Evolutionary conservation across 768 basidiomycete species (phyloP), one percentile per base, ranked within the genome.

Genomic region (Rossbeevera mucosa): DNA sequence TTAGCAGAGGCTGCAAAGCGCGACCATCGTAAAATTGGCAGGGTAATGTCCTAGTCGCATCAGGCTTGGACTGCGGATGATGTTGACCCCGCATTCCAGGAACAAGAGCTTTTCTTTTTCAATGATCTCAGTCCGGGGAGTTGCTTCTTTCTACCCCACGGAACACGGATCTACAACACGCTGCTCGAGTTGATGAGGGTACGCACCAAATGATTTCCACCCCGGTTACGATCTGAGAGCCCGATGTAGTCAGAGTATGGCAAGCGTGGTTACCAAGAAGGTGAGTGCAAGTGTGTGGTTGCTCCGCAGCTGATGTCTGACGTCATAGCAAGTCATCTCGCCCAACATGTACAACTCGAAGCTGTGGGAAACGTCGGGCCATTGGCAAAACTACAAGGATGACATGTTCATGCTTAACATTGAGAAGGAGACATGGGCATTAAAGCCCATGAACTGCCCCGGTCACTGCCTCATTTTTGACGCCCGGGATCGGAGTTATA

Each of bases 391-490:
- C 68, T 99, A 97, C 76, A 85, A 88, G 68, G 94, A 98, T 49
- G 94, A 92, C 72, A 99, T 99, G 96, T 99, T 98, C 74, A 69
- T 78, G 42, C 83, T 98, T 52, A 89, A 94, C 52, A 73, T 97
- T 51, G 96, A 99, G 72, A 97, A 98, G 74, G 94, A 97, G 73
- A 82, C 82, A 64, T 99, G 92, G 83, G 95, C 80, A 0, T 78
- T 98, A 53, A 96, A 98, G 73, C 96, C 96, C 18, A 99, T 99
- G 96, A 99, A 99, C 71, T 98, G 96, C 74, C 96, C 91, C 0
- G 94, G 94, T 5, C 96, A 98, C 68, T 94, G 91, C 70, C 71
- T 98, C 46, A 91, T 99, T 60, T 99, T 98, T 65, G 95, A 93
- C 71, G 88, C 90, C 22, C 80, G 91, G 52, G 94, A 96, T 69